Evolutionary conservation across 164 flowering plant species (phyloP).

Genomic region (Buxus sempervirens): DNA sequence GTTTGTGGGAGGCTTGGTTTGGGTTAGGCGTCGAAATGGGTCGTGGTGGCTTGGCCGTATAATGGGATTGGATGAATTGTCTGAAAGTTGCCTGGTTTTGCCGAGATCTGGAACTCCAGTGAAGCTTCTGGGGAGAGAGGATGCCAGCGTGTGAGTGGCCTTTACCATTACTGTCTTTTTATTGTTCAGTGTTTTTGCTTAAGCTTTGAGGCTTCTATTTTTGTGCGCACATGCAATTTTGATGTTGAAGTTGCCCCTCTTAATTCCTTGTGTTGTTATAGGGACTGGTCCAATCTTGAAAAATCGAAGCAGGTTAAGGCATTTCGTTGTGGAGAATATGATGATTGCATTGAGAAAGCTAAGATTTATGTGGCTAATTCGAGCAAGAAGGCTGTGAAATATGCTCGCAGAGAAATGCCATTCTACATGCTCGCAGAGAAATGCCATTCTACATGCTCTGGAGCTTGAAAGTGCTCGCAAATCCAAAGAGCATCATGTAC

Average conservation of each 20-base stretch:
- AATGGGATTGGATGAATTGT: constrained; percentile 62
- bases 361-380: constrained; percentile 50
- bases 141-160: constrained; percentile 76
- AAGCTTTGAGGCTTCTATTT: no score
- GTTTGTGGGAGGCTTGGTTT: constrained; percentile 70
- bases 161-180: no score
- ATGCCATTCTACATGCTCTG: constrained; percentile 88
- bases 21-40: constrained; percentile 91
- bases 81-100: constrained; percentile 46
- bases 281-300: constrained; percentile 96
- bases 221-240: not conserved
- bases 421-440: no score
- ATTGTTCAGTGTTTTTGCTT: not conserved
- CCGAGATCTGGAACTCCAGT: constrained; percentile 81
- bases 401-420: constrained; percentile 88
- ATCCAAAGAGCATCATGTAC: constrained; percentile 31
- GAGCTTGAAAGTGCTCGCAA: constrained; percentile 59
- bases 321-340: constrained; percentile 90
- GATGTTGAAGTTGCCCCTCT: not conserved
- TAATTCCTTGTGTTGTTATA: constrained; percentile 22
- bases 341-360: constrained; percentile 77
- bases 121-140: constrained; percentile 88
- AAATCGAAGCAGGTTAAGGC: constrained; percentile 85
- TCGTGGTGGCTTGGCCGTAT: constrained; percentile 98
- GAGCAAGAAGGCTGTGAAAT: constrained; percentile 62